Evolutionary conservation across 768 basidiomycete species (phyloP).

Genomic region (Myochromella boudieri): DNA sequence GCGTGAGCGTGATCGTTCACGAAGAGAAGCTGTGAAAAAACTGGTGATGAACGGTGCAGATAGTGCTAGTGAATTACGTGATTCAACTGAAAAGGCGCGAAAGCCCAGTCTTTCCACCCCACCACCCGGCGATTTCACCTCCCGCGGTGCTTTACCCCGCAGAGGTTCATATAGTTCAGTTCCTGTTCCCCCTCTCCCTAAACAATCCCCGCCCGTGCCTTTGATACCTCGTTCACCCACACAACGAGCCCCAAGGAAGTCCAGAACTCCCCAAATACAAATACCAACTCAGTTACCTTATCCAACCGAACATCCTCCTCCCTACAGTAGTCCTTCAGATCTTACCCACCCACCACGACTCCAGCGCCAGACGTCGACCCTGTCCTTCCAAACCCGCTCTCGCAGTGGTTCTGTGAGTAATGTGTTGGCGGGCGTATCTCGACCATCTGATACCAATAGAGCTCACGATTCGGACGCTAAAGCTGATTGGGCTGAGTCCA

Average conservation of each 20-base stretch:
- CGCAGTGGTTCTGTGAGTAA: constrained; percentile 58
- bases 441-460: constrained; percentile 31
- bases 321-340: constrained; percentile 48
- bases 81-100: constrained; percentile 45
- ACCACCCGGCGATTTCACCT: constrained; percentile 34
- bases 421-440: constrained; percentile 52
- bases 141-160: constrained; percentile 31
- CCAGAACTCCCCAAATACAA: constrained; percentile 29
- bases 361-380: constrained; percentile 39
- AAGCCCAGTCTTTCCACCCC: constrained; percentile 53
- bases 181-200: constrained; percentile 23
- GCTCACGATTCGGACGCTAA: constrained; percentile 46
- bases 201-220: constrained; percentile 29
- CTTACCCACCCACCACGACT: constrained; percentile 31
- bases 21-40: constrained; percentile 67
- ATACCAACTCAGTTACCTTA: constrained; percentile 26
- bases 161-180: constrained; percentile 39
- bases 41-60: constrained; percentile 33
- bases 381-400: constrained; percentile 44
- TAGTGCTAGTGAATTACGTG: constrained; percentile 30
- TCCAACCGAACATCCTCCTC: constrained; percentile 63
- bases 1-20: constrained; percentile 70
- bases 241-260: constrained; percentile 31
- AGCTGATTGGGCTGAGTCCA: constrained; percentile 74
- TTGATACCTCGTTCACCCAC: constrained; percentile 46